Base-by-base conservation (phyloP, 2,329 filamentous ascomycete species). In the Arthrobotrys musiformis region DNA sequence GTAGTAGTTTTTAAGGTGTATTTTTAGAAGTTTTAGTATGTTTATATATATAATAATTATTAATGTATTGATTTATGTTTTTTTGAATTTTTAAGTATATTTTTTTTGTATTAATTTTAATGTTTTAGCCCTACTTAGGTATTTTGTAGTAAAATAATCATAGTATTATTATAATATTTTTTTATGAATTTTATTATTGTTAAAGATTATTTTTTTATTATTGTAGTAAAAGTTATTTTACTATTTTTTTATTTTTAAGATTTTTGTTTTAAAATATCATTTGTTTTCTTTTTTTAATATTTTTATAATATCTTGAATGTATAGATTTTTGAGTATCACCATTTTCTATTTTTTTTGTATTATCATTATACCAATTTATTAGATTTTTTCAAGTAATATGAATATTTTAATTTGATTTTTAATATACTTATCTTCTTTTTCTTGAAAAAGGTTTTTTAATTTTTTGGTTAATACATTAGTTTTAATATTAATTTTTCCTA, bases 161-260 rank as follows among this genome's bases (percentile, higher is more conserved):
- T 62, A 44, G 26, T 26, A 44, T 62, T 22, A 42, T 9, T 22
- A 24, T 44, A 62, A 62, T 13, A 62, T 62, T 44, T 44, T 24
- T 62, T 44, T 13, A 28, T 44, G 46, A 15, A 62, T 26, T 42
- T 44, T 28, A 13, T 56, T 56, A 28, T 56, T 40, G 22, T 61
- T 40, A 40, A 40, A 37, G 9, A 61, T 19, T 61, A 61, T 37
- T 33, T 61, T 56, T 56, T 13, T 40, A 9, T 40, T 15, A 40
- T 40, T 40, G n/a, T 40, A 40, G 3, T 40, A 40, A 9, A 40
- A 40, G 8, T 40, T 13, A 9, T 15, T 40, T 28, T 28, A 56
- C n/a, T 40, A 30, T 30, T 56, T 40, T 40, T 40, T 15, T n/a
- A 40, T n/a, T n/a, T n/a, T n/a, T n/a, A n/a, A n/a, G n/a, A n/a